A percentile compares a stretch with the other conserved stretches of the same genome.
phyloP scores from a whole-genome alignment of 2,329 filamentous ascomycete genomes.

The Fusarium anthophilum region DNA sequence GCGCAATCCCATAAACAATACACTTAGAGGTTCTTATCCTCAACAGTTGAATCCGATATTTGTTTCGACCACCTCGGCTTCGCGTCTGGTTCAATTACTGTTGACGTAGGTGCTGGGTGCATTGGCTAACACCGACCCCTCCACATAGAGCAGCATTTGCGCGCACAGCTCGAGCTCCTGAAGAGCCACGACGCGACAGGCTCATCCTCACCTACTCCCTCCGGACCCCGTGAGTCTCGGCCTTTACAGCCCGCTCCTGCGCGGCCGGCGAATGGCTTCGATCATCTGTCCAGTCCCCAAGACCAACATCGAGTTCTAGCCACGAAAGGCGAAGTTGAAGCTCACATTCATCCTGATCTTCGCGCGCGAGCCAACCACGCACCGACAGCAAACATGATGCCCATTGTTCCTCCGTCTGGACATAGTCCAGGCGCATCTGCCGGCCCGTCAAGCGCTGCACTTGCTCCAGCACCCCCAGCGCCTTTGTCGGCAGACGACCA shows the following conservation, averaged over 20 bases:
- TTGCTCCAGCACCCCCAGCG: slow-evolving; percentile 47
- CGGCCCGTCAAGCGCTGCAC: slow-evolving; percentile 39
- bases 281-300: slow-evolving; percentile 49
- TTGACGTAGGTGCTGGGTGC: slow-evolving; percentile 26
- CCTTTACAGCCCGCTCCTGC: slow-evolving; percentile 44
- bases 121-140: slow-evolving; percentile 39
- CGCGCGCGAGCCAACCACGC: slow-evolving; percentile 47
- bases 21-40: slow-evolving; percentile 19
- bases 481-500: slow-evolving; percentile 42
- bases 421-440: slow-evolving; percentile 46
- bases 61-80: slow-evolving; percentile 17
- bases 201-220: slow-evolving; percentile 43
- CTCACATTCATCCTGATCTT: slow-evolving; percentile 61
- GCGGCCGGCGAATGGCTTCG: slow-evolving; percentile 58
- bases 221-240: slow-evolving; percentile 44
- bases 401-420: slow-evolving; percentile 47
- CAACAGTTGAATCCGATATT: slow-evolving; percentile 13
- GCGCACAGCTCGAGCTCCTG: slow-evolving; percentile 56
- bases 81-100: slow-evolving; percentile 23
- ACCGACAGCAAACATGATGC: slow-evolving; percentile 51
- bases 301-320: slow-evolving; percentile 48
- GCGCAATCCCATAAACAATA: slow-evolving; percentile 26
- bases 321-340: slow-evolving; percentile 52
- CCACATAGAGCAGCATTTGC: slow-evolving; percentile 53
- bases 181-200: slow-evolving; percentile 52